Evolutionary conservation across 1,284 basidiomycete genomes (phyloP).

Genomic region (Tetrapyrgos nigripes): DNA sequence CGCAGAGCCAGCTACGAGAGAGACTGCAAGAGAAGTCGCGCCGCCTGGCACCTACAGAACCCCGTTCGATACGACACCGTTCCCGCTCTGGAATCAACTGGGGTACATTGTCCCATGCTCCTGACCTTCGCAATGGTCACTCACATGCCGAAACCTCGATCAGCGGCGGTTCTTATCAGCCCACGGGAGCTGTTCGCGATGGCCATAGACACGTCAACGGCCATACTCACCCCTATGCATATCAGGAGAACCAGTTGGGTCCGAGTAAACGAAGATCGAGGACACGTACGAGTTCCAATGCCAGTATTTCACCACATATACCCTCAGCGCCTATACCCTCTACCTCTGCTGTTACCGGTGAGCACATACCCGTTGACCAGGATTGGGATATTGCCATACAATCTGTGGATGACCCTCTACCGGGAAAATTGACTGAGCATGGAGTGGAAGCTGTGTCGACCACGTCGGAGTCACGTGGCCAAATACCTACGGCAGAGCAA

Average conservation of each 20-base stretch:
- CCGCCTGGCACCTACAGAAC: neutral
- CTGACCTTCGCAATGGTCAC: neutral
- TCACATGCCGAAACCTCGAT: neutral
- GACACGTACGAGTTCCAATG: neutral
- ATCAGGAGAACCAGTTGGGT: neutral
- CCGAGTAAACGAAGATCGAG: neutral
- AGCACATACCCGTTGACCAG: neutral
- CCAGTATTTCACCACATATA: no score
- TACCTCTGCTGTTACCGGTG: neutral
- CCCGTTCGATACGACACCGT: constrained; percentile 4
- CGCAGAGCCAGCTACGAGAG: constrained; percentile 15
- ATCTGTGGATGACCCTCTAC: neutral
- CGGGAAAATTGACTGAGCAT: neutral
- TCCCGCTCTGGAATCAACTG: neutral
- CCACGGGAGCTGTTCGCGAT: neutral
- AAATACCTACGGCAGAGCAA: neutral
- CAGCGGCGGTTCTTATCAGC: neutral
- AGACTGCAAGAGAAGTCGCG: neutral
- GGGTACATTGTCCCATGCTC: no score
- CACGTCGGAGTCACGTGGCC: neutral
- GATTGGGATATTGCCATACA: neutral
- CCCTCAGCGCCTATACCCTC: neutral
- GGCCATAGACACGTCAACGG: neutral
- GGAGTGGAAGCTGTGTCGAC: neutral
- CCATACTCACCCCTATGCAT: neutral